Percentiles rank a stretch among this genome's conserved stretches.
Conservation (phyloP, 2,329 filamentous ascomycete genomes). For the Ophioceras dolichostomum region DNA sequence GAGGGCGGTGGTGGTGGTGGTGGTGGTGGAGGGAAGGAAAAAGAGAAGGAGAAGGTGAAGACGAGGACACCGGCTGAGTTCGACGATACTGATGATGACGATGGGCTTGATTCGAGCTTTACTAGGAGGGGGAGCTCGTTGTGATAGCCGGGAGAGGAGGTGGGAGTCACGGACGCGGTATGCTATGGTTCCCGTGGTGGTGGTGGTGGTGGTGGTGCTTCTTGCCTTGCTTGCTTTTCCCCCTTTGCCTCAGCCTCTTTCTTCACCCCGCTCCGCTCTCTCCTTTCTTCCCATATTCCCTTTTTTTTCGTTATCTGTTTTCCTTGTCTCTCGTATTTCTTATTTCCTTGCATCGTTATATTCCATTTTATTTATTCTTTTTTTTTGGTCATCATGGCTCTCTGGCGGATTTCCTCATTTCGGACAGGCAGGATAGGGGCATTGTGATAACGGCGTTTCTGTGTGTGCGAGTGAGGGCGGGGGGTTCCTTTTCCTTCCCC, state of each 20-base stretch:
- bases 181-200: no score
- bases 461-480: background rate
- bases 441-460: background rate
- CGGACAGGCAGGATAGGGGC: background rate
- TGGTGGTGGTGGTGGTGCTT: no score
- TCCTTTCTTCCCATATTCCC: no score
- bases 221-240: no score
- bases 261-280: no score
- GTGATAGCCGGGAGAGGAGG: constrained; percentile 14
- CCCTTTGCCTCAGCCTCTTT: no score
- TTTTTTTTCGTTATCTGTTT: background rate
- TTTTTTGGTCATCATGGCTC: background rate
- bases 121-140: constrained; percentile 28
- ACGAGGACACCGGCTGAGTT: constrained; percentile 18
- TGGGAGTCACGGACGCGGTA: no score
- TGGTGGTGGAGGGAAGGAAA: no score
- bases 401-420: background rate
- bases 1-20: no score
- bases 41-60: constrained; percentile 35
- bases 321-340: background rate
- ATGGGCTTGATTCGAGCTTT: constrained; percentile 14
- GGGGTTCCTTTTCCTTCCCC: no score
- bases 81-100: constrained; percentile 16
- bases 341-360: background rate
- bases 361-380: background rate